Conservation (phyloP, 257 asterid genomes). For the Solanum chaucha region DNA sequence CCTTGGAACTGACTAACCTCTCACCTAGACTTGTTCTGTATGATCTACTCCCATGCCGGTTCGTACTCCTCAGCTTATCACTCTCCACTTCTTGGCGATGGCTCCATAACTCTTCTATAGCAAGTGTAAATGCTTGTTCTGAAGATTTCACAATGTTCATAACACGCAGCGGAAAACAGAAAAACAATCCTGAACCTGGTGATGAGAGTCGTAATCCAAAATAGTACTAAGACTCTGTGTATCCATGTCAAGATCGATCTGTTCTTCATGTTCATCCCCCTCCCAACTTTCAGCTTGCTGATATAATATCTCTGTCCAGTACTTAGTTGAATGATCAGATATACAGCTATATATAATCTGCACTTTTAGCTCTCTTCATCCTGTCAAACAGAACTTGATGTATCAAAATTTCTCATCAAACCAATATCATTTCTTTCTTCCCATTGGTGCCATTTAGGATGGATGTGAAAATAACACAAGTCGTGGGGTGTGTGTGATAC, state of each 20-base stretch:
- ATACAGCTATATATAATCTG: too few relatives aligned
- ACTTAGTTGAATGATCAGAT: too few relatives aligned
- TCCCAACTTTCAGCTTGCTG: too few relatives aligned
- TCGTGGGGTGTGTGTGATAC: neutral
- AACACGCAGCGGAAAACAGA: neutral
- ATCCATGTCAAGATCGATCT: too few relatives aligned
- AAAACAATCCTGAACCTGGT: neutral
- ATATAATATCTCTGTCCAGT: too few relatives aligned
- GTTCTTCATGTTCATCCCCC: too few relatives aligned
- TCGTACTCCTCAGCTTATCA: constrained; percentile 11
- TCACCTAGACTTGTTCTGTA: constrained; percentile 39
- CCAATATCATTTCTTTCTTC: neutral
- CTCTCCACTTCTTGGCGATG: constrained; percentile 6
- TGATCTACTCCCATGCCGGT: constrained; percentile 20
- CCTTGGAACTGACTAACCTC: constrained; percentile 74
- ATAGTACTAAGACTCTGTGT: neutral
- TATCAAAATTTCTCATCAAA: neutral
- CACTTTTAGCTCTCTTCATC: neutral
- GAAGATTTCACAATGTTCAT: neutral
- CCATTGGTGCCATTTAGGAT: neutral
- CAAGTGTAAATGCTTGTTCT: neutral
- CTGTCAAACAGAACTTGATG: neutral
- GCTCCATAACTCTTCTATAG: neutral
- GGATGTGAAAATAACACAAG: neutral
- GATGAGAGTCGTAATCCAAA: neutral